Evolutionary conservation across 108 stramenopile species (phyloP).

Genomic region (Pseudonitzschia multiseries): DNA sequence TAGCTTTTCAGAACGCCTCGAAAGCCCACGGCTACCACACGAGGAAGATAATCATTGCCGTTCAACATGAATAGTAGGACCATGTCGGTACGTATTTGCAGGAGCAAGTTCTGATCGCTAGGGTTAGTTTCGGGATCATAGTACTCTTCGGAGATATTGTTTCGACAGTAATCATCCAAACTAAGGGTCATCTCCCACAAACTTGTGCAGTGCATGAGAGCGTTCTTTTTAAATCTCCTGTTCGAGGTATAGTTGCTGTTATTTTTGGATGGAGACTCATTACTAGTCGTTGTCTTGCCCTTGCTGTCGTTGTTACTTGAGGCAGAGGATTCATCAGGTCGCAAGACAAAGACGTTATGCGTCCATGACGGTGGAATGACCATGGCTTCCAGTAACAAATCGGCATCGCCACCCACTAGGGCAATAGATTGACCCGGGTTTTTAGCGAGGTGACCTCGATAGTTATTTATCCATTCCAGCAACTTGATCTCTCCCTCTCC

Average conservation of each 20-base stretch:
- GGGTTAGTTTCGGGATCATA: constrained; percentile 27
- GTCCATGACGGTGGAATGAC: constrained; percentile 66
- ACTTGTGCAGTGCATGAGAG: constrained; percentile 37
- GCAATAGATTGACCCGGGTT: constrained; percentile 49
- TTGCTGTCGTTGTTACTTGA: constrained; percentile 1
- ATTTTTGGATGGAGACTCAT: neutral
- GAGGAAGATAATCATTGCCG: constrained; percentile 91
- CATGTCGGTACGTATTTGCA: constrained; percentile 69
- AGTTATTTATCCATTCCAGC: constrained; percentile 69
- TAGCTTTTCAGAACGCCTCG: constrained; percentile 31
- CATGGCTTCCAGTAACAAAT: constrained; percentile 85
- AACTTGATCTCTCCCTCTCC: constrained; percentile 93
- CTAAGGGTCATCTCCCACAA: constrained; percentile 72
- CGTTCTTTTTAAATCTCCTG: neutral
- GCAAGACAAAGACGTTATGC: constrained; percentile 79
- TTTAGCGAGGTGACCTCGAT: constrained; percentile 19
- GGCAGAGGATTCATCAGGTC: constrained; percentile 41
- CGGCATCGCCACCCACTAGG: constrained; percentile 85
- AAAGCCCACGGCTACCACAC: constrained; percentile 32
- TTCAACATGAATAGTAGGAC: constrained; percentile 78
- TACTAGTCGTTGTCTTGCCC: neutral
- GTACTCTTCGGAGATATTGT: constrained; percentile 29
- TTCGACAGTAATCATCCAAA: constrained; percentile 26
- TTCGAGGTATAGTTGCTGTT: neutral
- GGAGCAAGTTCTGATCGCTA: constrained; percentile 22